phyloP scores from a whole-genome alignment of 2,329 filamentous ascomycete genomes.

The Huntiella savannae region DNA sequence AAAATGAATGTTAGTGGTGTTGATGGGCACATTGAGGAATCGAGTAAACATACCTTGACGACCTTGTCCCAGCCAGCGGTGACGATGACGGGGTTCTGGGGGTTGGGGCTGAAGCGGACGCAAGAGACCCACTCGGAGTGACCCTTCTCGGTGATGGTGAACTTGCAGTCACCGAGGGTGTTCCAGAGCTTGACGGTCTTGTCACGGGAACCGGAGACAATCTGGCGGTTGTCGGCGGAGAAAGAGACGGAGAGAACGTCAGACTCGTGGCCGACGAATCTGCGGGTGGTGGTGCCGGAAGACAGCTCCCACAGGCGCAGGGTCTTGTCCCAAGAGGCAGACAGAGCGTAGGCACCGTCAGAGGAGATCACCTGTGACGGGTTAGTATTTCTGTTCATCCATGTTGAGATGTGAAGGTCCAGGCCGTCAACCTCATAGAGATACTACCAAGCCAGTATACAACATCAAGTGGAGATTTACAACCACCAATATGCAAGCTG shows the following conservation, averaged over 20 bases:
- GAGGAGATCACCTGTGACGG: constrained; percentile 81
- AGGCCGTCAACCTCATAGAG: no score
- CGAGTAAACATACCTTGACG: constrained; percentile 67
- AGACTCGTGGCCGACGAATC: constrained; percentile 98
- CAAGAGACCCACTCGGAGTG: constrained; percentile 99
- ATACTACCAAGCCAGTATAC: no score
- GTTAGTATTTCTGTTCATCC: constrained; percentile 8
- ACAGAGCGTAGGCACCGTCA: constrained; percentile 96
- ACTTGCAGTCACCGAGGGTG: constrained; percentile 99
- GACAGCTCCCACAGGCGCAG: constrained; percentile 98
- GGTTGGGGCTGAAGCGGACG: constrained; percentile 99
- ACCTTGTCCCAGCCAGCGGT: constrained; percentile 98
- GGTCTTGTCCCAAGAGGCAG: constrained; percentile 98
- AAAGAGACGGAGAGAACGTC: constrained; percentile 99
- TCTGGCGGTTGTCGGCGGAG: constrained; percentile 99
- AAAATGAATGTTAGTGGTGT: not conserved
- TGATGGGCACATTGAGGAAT: not conserved
- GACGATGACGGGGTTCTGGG: constrained; percentile 99
- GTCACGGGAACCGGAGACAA: constrained; percentile 96
- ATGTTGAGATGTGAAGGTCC: not conserved
- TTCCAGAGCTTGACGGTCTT: constrained; percentile 99
- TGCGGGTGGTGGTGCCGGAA: constrained; percentile 89
- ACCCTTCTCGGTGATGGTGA: constrained; percentile 99
- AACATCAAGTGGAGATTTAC: no score
- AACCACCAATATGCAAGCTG: no score